Percentiles rank a stretch among this genome's conserved stretches.
These are phyloP conservation scores for Boletellus ananas DNA, from an alignment of 768 basidiomycete genomes.

Conservation along the genomic window DNA sequence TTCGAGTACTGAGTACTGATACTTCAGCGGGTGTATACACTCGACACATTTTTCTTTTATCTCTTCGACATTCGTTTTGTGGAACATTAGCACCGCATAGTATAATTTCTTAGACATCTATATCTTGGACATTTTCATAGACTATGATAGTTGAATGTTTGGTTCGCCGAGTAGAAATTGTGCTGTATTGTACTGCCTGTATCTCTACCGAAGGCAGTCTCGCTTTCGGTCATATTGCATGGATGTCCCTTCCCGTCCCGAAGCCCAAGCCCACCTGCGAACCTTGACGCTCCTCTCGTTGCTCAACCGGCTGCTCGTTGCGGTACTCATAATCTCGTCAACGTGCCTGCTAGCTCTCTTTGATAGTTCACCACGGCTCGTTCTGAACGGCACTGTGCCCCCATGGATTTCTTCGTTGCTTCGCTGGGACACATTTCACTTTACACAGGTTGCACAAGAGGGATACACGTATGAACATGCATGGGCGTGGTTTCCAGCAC, in stretches of 20 bases:
- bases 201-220: too few species aligned
- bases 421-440: conserved; percentile 91
- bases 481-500: conserved; percentile 83
- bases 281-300: conserved; percentile 22
- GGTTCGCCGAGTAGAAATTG: too few species aligned
- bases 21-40: background rate
- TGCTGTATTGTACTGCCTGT: too few species aligned
- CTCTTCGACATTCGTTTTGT: conserved; percentile 6
- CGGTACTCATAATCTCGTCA: conserved; percentile 18
- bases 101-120: background rate
- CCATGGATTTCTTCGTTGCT: conserved; percentile 39
- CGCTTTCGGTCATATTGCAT: background rate
- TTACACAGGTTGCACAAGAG: conserved; percentile 58
- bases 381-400: conserved; percentile 6
- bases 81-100: background rate
- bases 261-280: conserved; percentile 14
- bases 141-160: background rate
- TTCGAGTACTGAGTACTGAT: conserved; percentile 48
- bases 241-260: background rate
- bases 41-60: background rate
- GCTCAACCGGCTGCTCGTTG: conserved; percentile 17
- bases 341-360: conserved; percentile 21
- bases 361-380: conserved; percentile 26
- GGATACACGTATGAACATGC: conserved; percentile 70
- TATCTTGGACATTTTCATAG: background rate